These are phyloP conservation scores for Volvox africanus DNA, from an alignment of 139 green algal genomes.

Conservation along the genomic window DNA sequence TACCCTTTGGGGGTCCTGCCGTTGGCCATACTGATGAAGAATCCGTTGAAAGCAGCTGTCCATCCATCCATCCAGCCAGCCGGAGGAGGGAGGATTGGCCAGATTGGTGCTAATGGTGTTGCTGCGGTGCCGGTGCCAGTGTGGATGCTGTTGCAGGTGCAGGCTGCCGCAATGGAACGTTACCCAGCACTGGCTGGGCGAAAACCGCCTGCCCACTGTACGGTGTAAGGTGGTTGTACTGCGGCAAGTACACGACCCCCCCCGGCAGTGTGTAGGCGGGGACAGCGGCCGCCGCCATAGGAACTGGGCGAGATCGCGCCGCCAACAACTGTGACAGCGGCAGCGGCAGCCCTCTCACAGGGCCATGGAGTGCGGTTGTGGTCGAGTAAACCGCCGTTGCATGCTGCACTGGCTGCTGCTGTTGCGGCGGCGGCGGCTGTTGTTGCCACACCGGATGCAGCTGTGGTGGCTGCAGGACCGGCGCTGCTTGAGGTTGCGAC, in stretches of 20 bases:
- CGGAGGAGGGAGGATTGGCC: background rate
- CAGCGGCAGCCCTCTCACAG: constrained; percentile 3
- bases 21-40: too few species aligned
- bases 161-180: background rate
- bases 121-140: background rate
- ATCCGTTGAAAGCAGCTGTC: too few species aligned
- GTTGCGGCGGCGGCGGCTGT: background rate
- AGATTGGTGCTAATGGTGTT: background rate
- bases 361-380: background rate
- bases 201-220: background rate
- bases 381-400: background rate
- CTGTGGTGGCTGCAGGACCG: background rate
- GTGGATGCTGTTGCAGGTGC: background rate
- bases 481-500: background rate
- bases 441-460: background rate
- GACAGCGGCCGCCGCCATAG: background rate
- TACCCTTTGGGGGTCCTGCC: too few species aligned
- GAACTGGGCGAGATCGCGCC: background rate
- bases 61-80: background rate
- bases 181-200: background rate
- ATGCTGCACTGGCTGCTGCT: background rate
- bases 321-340: background rate
- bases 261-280: background rate
- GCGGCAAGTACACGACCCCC: background rate
- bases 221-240: background rate